Evolutionary conservation across 179 eudicot species (phyloP).

Genomic region (Nepenthes alata): DNA sequence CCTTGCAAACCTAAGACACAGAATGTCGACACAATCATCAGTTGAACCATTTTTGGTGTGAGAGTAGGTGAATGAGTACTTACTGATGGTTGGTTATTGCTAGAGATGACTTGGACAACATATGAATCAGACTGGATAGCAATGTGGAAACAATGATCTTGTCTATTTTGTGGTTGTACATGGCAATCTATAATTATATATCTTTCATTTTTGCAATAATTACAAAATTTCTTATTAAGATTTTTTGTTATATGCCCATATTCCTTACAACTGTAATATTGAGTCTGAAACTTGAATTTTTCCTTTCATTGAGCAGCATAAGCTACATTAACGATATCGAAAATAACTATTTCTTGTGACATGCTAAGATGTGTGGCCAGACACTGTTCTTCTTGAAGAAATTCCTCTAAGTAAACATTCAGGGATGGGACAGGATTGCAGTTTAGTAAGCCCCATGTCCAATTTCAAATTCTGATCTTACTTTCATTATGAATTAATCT

Average conservation of each 20-base stretch:
- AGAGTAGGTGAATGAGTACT: neutral
- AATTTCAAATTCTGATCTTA: neutral
- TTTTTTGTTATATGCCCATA: too few species aligned
- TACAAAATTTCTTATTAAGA: too few species aligned
- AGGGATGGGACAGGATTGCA: neutral
- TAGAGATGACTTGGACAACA: neutral
- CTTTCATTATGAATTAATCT: neutral
- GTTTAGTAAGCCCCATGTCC: neutral
- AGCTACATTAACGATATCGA: neutral
- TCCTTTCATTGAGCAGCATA: neutral
- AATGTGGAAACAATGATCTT: neutral
- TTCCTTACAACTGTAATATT: neutral
- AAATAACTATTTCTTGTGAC: too few species aligned
- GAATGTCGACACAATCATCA: neutral
- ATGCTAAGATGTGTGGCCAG: too few species aligned
- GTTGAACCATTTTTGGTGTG: neutral
- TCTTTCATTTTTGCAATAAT: neutral
- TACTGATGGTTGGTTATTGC: neutral
- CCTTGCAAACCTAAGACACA: neutral
- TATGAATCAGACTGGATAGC: neutral
- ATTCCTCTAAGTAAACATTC: neutral
- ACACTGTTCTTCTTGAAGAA: too few species aligned
- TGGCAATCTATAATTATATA: neutral
- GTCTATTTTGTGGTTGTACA: neutral
- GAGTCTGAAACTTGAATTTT: neutral